A percentile compares a stretch with the other conserved stretches of the same genome.
phyloP scores from a whole-genome alignment of 352 stramenopile species.

The Phytophthora citricola region DNA sequence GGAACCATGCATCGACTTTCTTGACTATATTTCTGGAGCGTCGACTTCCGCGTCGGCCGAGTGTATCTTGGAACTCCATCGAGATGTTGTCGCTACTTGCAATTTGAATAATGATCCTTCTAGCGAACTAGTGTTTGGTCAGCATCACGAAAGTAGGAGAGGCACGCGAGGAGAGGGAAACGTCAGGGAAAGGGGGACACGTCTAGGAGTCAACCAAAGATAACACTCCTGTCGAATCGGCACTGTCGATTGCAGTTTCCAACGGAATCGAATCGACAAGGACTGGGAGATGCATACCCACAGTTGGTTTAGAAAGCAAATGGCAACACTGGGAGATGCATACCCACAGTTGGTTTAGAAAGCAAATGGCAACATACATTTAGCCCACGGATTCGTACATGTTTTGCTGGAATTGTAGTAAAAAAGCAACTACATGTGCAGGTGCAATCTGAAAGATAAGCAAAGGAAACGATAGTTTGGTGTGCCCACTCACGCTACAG shows the following conservation, averaged over 20 bases:
- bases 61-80: constrained; percentile 5
- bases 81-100: background rate
- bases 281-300: background rate
- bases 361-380: too few relatives aligned
- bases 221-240: background rate
- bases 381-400: too few relatives aligned
- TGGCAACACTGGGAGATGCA: background rate
- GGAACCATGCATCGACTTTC: constrained; percentile 5
- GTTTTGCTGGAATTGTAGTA: too few relatives aligned
- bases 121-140: background rate
- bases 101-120: constrained; percentile 14
- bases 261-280: constrained; percentile 5
- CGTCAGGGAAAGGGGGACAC: background rate
- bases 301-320: too few relatives aligned
- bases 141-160: constrained; percentile 5
- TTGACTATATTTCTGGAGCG: constrained; percentile 2
- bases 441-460: too few relatives aligned
- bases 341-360: background rate
- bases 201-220: constrained; percentile 10
- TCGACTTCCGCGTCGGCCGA: background rate
- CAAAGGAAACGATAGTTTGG: too few relatives aligned
- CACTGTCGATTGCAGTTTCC: background rate
- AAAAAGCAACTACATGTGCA: background rate
- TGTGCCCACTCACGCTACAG: background rate
- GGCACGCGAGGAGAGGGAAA: constrained; percentile 10